Evolutionary conservation across 2,329 filamentous ascomycete species (phyloP).

Genomic region (Arthrobotrys musiformis): DNA sequence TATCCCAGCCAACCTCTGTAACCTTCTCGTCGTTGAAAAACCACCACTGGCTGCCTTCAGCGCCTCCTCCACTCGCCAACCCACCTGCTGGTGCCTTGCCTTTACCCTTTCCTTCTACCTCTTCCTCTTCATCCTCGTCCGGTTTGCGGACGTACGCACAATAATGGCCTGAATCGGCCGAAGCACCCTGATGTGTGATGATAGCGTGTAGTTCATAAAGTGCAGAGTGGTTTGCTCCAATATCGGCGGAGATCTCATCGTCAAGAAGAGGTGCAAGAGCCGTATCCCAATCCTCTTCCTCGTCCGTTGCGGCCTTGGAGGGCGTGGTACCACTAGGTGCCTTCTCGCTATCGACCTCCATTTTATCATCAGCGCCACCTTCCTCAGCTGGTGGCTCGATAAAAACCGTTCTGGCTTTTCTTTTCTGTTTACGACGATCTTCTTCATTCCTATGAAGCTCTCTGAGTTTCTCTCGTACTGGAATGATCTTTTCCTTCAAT

Average conservation of each 20-base stretch:
- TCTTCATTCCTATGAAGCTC: slow-evolving; percentile 95
- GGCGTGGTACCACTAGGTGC: slow-evolving; percentile 62
- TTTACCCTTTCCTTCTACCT: slow-evolving; percentile 64
- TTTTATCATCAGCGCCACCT: slow-evolving; percentile 66
- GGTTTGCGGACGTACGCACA: slow-evolving; percentile 97
- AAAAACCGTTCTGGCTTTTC: slow-evolving; percentile 47
- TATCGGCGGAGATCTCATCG: slow-evolving; percentile 77
- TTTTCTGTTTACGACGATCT: slow-evolving; percentile 66
- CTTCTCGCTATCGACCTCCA: slow-evolving; percentile 65
- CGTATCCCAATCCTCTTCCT: slow-evolving; percentile 75
- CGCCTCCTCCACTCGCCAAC: slow-evolving; percentile 63
- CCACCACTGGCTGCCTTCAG: slow-evolving; percentile 97
- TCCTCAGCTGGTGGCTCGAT: slow-evolving; percentile 68
- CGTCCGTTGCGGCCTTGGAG: slow-evolving; percentile 69
- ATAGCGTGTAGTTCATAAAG: slow-evolving; percentile 94
- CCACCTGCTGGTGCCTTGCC: slow-evolving; percentile 36
- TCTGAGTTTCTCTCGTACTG: slow-evolving; percentile 94
- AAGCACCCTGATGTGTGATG: slow-evolving; percentile 95
- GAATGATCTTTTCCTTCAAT: slow-evolving; percentile 81
- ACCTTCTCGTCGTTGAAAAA: slow-evolving; percentile 99
- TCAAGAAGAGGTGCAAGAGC: slow-evolving; percentile 83
- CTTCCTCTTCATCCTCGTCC: slow-evolving; percentile 76
- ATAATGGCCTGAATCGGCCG: slow-evolving; percentile 97
- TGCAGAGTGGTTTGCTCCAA: slow-evolving; percentile 89
- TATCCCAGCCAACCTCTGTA: slow-evolving; percentile 86